Evolutionary conservation across 345 rosid genomes (phyloP).

Genomic region (Adansonia digitata): DNA sequence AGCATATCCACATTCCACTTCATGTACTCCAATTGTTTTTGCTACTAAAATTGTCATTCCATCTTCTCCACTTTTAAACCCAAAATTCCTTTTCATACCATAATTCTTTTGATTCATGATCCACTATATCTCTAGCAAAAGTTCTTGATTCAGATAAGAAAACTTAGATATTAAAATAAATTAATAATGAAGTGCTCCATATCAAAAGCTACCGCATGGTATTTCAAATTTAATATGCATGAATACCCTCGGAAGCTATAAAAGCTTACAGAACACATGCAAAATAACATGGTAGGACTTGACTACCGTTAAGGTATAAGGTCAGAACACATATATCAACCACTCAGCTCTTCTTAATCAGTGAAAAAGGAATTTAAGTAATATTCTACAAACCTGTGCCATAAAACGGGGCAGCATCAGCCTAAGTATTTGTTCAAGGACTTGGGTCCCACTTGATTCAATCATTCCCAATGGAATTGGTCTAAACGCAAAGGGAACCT

Average conservation of each 20-base stretch:
- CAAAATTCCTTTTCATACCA: background rate
- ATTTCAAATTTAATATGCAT: background rate
- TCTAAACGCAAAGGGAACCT: slow-evolving; percentile 74
- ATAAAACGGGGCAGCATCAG: slow-evolving; percentile 91
- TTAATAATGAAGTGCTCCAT: background rate
- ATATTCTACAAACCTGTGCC: slow-evolving; percentile 61
- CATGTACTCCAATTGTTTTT: background rate
- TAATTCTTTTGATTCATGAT: background rate
- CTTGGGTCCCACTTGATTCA: slow-evolving; percentile 74
- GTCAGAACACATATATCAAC: background rate
- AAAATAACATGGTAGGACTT: background rate
- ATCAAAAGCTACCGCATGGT: background rate
- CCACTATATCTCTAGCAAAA: background rate
- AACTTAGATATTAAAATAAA: background rate
- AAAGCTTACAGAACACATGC: background rate
- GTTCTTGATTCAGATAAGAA: background rate
- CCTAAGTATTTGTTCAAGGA: slow-evolving; percentile 73
- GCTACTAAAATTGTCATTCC: background rate
- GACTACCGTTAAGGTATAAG: background rate
- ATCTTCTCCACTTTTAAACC: background rate
- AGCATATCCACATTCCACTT: background rate
- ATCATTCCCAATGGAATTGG: slow-evolving; percentile 63
- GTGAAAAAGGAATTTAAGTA: background rate
- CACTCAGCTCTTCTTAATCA: background rate
- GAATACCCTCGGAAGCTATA: background rate